phyloP scores from a whole-genome alignment of 225 moss, liverwort and hornwort species.

The Neckera pumila region DNA sequence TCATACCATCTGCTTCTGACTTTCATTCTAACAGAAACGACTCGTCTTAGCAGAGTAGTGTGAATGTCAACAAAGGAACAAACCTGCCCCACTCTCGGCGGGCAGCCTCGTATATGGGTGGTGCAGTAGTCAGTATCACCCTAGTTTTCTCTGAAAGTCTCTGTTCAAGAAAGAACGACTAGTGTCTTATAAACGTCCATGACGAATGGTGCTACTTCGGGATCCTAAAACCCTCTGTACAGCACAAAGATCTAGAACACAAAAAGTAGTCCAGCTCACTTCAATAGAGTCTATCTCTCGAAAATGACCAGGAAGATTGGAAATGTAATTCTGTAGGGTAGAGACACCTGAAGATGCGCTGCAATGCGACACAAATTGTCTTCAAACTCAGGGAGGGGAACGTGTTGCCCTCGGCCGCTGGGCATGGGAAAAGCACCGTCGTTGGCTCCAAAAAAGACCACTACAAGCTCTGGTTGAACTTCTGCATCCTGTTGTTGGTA shows the following conservation, averaged over 20 bases:
- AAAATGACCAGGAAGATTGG: background rate
- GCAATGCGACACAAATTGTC: background rate
- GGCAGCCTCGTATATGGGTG: constrained; percentile 57
- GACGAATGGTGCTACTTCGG: background rate
- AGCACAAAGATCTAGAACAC: background rate
- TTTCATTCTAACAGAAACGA: background rate
- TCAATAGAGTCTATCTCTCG: background rate
- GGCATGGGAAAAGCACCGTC: constrained; percentile 73
- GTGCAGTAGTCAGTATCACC: constrained; percentile 78
- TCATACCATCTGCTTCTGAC: background rate
- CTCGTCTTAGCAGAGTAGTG: background rate
- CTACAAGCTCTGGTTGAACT: constrained; percentile 28
- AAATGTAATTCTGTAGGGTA: background rate
- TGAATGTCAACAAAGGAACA: background rate
- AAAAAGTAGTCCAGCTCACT: background rate
- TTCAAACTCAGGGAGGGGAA: constrained; percentile 18
- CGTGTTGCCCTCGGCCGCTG: constrained; percentile 66
- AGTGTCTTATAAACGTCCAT: background rate
- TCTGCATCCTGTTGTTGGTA: background rate
- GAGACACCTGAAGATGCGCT: background rate
- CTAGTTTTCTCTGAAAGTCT: constrained; percentile 63
- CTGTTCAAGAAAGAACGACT: constrained; percentile 14
- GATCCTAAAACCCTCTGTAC: background rate
- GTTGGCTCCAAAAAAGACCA: constrained; percentile 92
- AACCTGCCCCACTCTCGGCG: constrained; percentile 40